Base-by-base conservation (phyloP, 2,329 filamentous ascomycete genomes). In the Fusarium temperatum region DNA sequence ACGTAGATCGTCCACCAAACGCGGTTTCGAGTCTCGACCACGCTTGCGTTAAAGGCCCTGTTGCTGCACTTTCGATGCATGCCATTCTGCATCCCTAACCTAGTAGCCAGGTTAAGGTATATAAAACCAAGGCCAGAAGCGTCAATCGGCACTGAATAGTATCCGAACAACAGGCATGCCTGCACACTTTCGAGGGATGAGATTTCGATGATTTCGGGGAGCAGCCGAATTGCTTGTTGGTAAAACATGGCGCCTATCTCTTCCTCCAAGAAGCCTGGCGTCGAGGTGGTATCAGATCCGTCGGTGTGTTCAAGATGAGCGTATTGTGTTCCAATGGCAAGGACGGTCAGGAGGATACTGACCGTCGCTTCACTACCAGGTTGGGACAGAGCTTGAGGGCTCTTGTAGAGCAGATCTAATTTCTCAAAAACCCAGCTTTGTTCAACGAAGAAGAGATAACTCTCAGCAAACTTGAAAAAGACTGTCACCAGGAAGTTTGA, bases 221-320 rank as follows among this genome's bases (percentile, higher is more conserved):
- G 59, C 24, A 62, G 50, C 10, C 59, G 30, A 8, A 62, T 56
- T 30, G 59, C 50, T 18, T 62, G 50, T 12, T 62, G 50, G 5
- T 62, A 62, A 20, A 62, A 62, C 59, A 62, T 62, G 9, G 59
- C 59, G 2, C 59, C 59, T 44, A 62, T 62, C 50, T 62, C 59
- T 45, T 57, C 59, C 10, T 62, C 59, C n/a, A 62, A 57, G 6
- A 44, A 30, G 7, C 59, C 50, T 26, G 59, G 36, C 9, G 50
- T 56, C 9, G 59, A 38, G 7, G 6, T 56, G 12, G 1, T 62
- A 2, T 38, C 32, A 18, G 30, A 26, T 8, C 30, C 24, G 2
- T 36, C 28, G 9, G 30, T 30, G 15, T 45, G 50, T 17, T 62
- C 50, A 45, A 62, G 59, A 24, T 62, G 30, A 3, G 59, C 59